These are phyloP conservation scores for Nakazawaea molendinolei DNA, from an alignment of 805 yeast genomes.

Conservation along the genomic window DNA sequence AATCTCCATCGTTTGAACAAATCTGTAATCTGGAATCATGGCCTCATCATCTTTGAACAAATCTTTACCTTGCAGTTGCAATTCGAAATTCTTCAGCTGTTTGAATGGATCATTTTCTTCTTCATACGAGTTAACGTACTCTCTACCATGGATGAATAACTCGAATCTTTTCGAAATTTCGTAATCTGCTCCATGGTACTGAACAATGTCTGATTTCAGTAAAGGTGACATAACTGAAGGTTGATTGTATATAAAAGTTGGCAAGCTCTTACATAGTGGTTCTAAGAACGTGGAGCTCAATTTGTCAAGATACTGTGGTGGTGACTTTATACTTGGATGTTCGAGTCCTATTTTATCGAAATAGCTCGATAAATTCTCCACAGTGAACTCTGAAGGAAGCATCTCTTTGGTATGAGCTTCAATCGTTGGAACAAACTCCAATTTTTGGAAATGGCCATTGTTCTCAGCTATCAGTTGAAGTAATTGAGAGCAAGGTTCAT, in stretches of 20 bases:
- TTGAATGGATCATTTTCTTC: slow-evolving; percentile 86
- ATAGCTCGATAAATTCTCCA: slow-evolving; percentile 34
- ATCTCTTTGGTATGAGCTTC: slow-evolving; percentile 43
- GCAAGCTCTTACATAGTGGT: slow-evolving; percentile 37
- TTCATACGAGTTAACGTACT: slow-evolving; percentile 88
- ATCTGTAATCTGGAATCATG: slow-evolving; percentile 64
- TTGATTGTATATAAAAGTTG: slow-evolving; percentile 74
- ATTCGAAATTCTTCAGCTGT: slow-evolving; percentile 57
- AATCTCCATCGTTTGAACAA: slow-evolving; percentile 74
- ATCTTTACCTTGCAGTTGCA: slow-evolving; percentile 45
- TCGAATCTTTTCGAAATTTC: slow-evolving; percentile 69
- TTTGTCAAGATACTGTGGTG: slow-evolving; percentile 57
- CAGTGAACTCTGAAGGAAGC: slow-evolving; percentile 40
- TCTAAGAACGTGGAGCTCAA: slow-evolving; percentile 61
- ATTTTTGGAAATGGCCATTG: slow-evolving; percentile 27
- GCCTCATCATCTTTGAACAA: slow-evolving; percentile 53
- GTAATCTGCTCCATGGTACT: slow-evolving; percentile 28
- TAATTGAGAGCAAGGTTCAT: slow-evolving; percentile 17
- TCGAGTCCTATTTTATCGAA: slow-evolving; percentile 28
- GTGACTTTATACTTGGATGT: slow-evolving; percentile 35
- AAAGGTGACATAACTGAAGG: slow-evolving; percentile 85
- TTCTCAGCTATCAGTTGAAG: slow-evolving; percentile 10
- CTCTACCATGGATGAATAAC: slow-evolving; percentile 71
- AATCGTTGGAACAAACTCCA: slow-evolving; percentile 64
- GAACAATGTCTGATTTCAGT: slow-evolving; percentile 53